phyloP scores from a whole-genome alignment of 495 filamentous ascomycete genomes.

The Tuber brumale region DNA sequence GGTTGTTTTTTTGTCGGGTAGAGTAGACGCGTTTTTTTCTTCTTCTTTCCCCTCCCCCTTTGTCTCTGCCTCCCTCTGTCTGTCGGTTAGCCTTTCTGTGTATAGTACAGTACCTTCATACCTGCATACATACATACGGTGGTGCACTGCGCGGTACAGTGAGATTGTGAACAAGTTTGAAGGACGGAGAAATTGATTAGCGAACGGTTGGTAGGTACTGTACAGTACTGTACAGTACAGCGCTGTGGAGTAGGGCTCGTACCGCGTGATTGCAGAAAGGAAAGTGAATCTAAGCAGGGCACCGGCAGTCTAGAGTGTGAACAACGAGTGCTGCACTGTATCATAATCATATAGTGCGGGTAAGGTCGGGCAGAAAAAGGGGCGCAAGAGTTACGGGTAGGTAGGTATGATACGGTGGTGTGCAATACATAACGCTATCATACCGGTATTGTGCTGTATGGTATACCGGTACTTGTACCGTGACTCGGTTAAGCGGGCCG shows the following conservation, averaged over 20 bases:
- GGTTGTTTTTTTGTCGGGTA: conserved; percentile 4
- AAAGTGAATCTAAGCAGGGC: background rate
- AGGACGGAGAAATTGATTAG: background rate
- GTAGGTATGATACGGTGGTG: background rate
- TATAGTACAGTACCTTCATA: background rate
- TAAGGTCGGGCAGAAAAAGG: too few relatives aligned
- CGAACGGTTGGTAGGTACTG: background rate
- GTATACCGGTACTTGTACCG: too few relatives aligned
- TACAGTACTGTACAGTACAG: too few relatives aligned
- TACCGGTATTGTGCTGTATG: background rate
- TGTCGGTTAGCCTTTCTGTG: background rate
- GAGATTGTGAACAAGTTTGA: background rate
- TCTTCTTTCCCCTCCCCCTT: conserved; percentile 5
- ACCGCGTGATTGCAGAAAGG: background rate
- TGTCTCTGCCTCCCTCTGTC: background rate
- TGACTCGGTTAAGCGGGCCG: background rate
- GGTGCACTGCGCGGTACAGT: background rate
- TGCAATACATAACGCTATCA: background rate
- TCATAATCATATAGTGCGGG: too few relatives aligned
- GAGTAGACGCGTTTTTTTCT: conserved; percentile 24
- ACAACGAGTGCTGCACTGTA: too few relatives aligned
- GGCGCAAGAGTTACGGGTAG: too few relatives aligned
- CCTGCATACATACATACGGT: background rate
- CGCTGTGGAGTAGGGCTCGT: background rate
- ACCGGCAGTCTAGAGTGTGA: too few relatives aligned